Percentiles rank a stretch among this genome's conserved stretches.
Conservation (phyloP, 2,329 filamentous ascomycete species). For the Penicillium sp. region DNA sequence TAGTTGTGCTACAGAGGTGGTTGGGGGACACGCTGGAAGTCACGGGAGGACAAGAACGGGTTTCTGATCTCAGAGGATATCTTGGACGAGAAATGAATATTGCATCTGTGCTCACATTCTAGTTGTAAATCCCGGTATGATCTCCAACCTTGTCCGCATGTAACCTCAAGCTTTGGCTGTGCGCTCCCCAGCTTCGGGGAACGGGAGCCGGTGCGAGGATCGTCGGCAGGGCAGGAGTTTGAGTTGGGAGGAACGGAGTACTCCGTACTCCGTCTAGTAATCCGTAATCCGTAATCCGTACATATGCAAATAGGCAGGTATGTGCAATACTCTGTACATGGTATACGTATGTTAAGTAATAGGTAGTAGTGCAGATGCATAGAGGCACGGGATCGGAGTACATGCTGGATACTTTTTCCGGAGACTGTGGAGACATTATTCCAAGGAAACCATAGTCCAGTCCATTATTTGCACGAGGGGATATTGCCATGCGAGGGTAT, state of each 20-base stretch:
- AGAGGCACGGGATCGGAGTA: neutral
- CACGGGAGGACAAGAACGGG: neutral
- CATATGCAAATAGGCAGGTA: neutral
- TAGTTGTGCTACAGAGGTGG: neutral
- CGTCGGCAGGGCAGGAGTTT: neutral
- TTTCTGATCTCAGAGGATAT: neutral
- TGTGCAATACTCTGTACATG: neutral
- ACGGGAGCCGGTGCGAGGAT: conserved; percentile 3
- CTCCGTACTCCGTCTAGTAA: neutral
- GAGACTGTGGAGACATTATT: neutral
- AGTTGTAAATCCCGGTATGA: neutral
- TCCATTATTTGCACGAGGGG: neutral
- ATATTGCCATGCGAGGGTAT: neutral
- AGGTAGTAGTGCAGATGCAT: neutral
- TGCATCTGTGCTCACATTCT: neutral
- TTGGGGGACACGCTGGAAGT: neutral
- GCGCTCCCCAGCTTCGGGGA: conserved; percentile 7
- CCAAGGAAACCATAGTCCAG: neutral
- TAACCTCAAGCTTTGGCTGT: conserved; percentile 3
- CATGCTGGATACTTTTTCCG: neutral
- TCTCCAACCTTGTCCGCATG: neutral
- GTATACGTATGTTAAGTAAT: neutral
- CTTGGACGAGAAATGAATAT: neutral
- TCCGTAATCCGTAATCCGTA: neutral
- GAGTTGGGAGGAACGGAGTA: neutral